Conservation (phyloP, 768 basidiomycete species). For the Kondoa malvinella region DNA sequence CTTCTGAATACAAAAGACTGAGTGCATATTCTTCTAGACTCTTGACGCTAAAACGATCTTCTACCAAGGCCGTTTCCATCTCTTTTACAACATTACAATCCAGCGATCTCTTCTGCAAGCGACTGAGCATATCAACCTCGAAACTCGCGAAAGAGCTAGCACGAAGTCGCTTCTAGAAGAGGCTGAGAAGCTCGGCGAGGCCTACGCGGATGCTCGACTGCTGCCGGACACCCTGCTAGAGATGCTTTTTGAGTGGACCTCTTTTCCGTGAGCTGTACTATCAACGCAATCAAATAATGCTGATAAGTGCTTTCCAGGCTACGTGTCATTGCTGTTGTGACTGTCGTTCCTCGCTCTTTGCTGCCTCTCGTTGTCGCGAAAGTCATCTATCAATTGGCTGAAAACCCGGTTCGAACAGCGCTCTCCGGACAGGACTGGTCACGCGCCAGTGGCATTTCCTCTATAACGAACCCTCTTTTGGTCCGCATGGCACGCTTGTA, state of each 20-base stretch:
- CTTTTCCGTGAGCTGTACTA: neutral
- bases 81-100: neutral
- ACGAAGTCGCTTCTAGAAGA: neutral
- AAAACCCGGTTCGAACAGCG: too few relatives aligned
- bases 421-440: too few relatives aligned
- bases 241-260: neutral
- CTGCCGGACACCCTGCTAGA: neutral
- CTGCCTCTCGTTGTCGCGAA: too few relatives aligned
- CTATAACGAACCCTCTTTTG: neutral
- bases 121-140: too few relatives aligned
- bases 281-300: neutral
- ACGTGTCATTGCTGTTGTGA: neutral
- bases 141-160: neutral
- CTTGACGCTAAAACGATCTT: neutral
- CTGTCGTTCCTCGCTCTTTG: neutral
- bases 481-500: neutral
- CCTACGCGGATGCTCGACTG: too few relatives aligned
- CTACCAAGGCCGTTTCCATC: neutral
- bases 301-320: neutral
- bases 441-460: too few relatives aligned
- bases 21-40: neutral
- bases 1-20: too few relatives aligned
- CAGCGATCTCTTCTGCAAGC: too few relatives aligned
- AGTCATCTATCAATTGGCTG: too few relatives aligned
- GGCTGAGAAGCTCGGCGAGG: neutral